Conservation (phyloP, 495 filamentous ascomycete genomes). For the Aspergillus asperescens region DNA sequence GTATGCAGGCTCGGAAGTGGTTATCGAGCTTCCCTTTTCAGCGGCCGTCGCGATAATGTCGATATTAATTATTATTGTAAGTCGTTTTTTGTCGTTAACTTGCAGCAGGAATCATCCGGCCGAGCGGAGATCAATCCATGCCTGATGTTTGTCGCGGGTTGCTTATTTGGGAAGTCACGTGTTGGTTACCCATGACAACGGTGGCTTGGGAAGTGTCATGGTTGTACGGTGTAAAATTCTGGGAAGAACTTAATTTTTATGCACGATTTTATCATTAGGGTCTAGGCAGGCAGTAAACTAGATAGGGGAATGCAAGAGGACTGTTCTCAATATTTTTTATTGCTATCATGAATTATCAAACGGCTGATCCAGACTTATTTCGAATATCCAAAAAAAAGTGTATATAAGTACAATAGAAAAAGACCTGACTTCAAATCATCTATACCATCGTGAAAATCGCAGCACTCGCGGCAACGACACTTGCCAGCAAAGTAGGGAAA, state of each 20-base stretch:
- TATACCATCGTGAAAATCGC: conserved; percentile 26
- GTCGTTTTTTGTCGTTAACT: conserved; percentile 11
- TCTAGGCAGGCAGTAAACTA: too few relatives aligned
- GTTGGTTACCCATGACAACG: conserved; percentile 12
- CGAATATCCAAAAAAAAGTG: neutral
- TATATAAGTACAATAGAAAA: neutral
- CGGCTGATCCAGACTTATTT: neutral
- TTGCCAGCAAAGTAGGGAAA: conserved; percentile 19
- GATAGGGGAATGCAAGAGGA: too few relatives aligned
- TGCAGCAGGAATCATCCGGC: conserved; percentile 2
- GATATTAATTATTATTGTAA: neutral
- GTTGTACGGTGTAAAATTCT: neutral
- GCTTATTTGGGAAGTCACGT: conserved; percentile 13
- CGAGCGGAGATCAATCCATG: conserved; percentile 1
- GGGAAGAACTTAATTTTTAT: too few relatives aligned
- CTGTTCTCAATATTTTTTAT: too few relatives aligned
- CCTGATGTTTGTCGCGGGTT: conserved; percentile 13
- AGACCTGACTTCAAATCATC: neutral
- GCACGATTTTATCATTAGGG: too few relatives aligned
- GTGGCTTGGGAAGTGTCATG: neutral
- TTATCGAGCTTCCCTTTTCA: neutral
- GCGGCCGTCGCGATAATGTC: conserved; percentile 5
- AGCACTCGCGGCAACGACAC: conserved; percentile 20
- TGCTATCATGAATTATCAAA: too few relatives aligned
- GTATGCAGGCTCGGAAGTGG: neutral